Base-by-base conservation (phyloP, 495 filamentous ascomycete genomes). In the Aspergillus bertholletiae region DNA sequence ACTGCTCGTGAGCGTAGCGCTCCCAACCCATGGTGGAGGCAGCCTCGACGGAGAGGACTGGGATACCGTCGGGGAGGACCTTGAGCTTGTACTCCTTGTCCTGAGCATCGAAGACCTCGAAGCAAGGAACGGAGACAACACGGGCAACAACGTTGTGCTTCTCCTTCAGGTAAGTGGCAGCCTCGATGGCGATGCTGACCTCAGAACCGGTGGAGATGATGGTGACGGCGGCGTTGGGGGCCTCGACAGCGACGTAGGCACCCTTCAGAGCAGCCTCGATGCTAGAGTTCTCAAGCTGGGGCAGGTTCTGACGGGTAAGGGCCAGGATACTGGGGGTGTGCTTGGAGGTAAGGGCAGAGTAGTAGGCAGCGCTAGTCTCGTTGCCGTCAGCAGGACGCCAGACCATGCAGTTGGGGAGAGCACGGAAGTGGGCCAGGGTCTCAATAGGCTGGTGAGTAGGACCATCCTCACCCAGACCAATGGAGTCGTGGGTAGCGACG, bases 401-500 rank as follows among this genome's bases (percentile, higher is more conserved):
- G 65, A 97, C 95, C 94, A 97, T 97, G 84, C 88, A 90, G 88
- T 99, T 99, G 61, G 94, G 94, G 61, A 97, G 84, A 53, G 95
- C 95, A 74, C 94, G 94, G 90, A 97, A 97, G 77, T 99, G 94
- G 57, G 94, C 88, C 46, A 99, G 86, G n/a, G 91, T 96, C 84
- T 99, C 94, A 66, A 99, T 96, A 68, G 94, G 94, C 82, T 99
- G 94, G 80, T 99, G 94, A 49, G 94, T 99, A 54, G 94, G 94
- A 53, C 94, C 94, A 68, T 99, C 94, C 79, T 99, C 95, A 74
- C 94, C 94, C 57, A 99, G 89, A 81, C 94, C 94, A 67, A 99
- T 97, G 57, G 92, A 96, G 82, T 99, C 94, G 84, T 99, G 94
- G 62, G 94, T 99, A 55, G 95, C 94, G 68, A 99, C 82, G 83